A percentile compares a stretch with the other conserved stretches of the same genome.
Evolutionary conservation across 2,329 filamentous ascomycete species (phyloP).

Genomic region (Trichoderma polysporum): DNA sequence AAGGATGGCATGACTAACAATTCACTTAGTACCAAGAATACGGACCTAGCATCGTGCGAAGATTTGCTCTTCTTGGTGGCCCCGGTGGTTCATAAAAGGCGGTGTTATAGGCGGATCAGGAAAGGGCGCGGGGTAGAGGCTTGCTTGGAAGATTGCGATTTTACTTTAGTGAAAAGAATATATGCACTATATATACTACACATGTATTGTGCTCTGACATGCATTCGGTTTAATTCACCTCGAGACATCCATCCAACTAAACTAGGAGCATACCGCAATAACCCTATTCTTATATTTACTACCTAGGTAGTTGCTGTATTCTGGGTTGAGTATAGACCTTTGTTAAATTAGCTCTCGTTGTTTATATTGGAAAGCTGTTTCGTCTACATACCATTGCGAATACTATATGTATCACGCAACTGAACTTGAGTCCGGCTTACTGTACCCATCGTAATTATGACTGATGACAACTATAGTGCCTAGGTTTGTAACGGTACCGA

Average conservation of each 20-base stretch:
- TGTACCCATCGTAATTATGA: too few relatives aligned
- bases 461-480: too few relatives aligned
- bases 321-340: not conserved
- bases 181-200: slow-evolving; percentile 6
- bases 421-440: too few relatives aligned
- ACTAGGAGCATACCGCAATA: not conserved
- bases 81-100: slow-evolving; percentile 71
- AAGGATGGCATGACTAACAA: slow-evolving; percentile 25
- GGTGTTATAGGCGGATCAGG: not conserved
- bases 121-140: not conserved
- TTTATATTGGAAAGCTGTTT: too few relatives aligned
- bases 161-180: slow-evolving; percentile 1
- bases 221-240: not conserved
- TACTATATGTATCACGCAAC: too few relatives aligned
- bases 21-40: slow-evolving; percentile 83
- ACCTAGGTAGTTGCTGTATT: not conserved
- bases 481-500: too few relatives aligned
- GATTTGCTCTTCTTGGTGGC: slow-evolving; percentile 90
- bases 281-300: not conserved
- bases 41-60: slow-evolving; percentile 89
- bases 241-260: not conserved
- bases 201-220: not conserved
- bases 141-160: not conserved
- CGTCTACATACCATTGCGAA: too few relatives aligned
- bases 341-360: not conserved